These are phyloP conservation scores for Phoma herbarum DNA, from an alignment of 2,329 filamentous ascomycete species.

Conservation along the genomic window DNA sequence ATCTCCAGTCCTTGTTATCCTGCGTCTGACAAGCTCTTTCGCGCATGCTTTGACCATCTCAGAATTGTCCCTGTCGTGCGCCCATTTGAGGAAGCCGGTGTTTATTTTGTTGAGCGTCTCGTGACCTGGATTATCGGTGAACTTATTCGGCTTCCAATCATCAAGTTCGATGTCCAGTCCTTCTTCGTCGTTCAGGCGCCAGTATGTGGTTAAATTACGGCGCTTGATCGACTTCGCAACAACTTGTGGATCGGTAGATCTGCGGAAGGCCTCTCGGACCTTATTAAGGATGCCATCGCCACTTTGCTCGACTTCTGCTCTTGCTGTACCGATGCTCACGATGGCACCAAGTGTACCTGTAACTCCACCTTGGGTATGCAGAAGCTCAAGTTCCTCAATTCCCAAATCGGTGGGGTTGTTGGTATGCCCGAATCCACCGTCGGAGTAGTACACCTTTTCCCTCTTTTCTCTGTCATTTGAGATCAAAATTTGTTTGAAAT, in stretches of 20 bases:
- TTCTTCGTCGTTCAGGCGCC: neutral
- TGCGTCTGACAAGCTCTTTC: too few species aligned
- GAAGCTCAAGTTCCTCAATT: neutral
- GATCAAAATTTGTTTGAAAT: neutral
- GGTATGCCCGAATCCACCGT: neutral
- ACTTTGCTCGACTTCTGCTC: too few species aligned
- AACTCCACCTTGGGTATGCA: neutral
- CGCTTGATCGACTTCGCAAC: neutral
- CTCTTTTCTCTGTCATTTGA: too few species aligned
- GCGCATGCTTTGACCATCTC: too few species aligned
- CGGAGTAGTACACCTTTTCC: too few species aligned
- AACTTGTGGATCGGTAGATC: neutral
- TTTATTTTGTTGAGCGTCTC: too few species aligned
- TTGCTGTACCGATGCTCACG: neutral
- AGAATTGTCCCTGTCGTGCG: neutral
- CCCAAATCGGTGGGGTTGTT: neutral
- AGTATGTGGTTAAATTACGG: neutral
- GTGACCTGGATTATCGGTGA: too few species aligned
- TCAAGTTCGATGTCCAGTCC: neutral
- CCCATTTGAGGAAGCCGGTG: neutral
- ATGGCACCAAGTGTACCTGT: neutral
- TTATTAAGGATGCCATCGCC: too few species aligned
- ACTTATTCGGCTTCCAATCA: neutral
- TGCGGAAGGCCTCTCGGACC: too few species aligned
- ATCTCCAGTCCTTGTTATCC: too few species aligned